These are phyloP conservation scores for Talaromyces thailandensis DNA, from an alignment of 495 filamentous ascomycete genomes.

Conservation along the genomic window DNA sequence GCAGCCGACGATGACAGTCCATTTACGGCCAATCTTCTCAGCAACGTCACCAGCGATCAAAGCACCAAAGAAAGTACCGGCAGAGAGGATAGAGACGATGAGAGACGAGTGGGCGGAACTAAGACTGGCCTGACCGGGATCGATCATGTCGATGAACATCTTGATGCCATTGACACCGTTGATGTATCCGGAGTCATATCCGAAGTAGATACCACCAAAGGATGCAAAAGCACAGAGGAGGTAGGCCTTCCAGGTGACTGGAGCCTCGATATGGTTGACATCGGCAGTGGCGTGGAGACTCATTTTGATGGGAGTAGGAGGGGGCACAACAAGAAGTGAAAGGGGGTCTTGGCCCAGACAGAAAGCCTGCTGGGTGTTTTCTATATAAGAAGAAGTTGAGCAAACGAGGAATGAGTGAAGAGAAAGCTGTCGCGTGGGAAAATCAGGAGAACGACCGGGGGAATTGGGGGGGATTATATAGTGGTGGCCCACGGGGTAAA, in stretches of 20 bases:
- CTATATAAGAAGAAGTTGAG: neutral
- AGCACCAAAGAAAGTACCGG: slow-evolving; percentile 70
- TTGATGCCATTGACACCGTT: slow-evolving; percentile 44
- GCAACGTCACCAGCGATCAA: slow-evolving; percentile 61
- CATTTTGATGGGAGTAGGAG: neutral
- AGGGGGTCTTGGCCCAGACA: neutral
- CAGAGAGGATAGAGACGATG: slow-evolving; percentile 65
- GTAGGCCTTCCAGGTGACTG: slow-evolving; percentile 54
- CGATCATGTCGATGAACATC: slow-evolving; percentile 39
- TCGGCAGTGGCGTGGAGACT: slow-evolving; percentile 23
- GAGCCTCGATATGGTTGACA: slow-evolving; percentile 45
- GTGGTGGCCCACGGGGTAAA: neutral
- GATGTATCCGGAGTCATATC: slow-evolving; percentile 48
- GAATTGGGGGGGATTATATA: slow-evolving; percentile 6
- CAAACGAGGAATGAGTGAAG: neutral
- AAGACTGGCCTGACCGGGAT: neutral
- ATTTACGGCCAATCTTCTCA: slow-evolving; percentile 59
- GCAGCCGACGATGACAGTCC: slow-evolving; percentile 59
- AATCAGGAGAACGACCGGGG: neutral
- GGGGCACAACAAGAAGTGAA: neutral
- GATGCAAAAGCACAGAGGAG: slow-evolving; percentile 51
- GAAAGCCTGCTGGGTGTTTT: neutral
- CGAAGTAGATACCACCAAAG: slow-evolving; percentile 52
- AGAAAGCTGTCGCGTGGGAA: neutral
- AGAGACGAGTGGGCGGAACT: slow-evolving; percentile 35